Base-by-base conservation (phyloP, 2,329 filamentous ascomycete species). In the Pyrenochaeta sp. region DNA sequence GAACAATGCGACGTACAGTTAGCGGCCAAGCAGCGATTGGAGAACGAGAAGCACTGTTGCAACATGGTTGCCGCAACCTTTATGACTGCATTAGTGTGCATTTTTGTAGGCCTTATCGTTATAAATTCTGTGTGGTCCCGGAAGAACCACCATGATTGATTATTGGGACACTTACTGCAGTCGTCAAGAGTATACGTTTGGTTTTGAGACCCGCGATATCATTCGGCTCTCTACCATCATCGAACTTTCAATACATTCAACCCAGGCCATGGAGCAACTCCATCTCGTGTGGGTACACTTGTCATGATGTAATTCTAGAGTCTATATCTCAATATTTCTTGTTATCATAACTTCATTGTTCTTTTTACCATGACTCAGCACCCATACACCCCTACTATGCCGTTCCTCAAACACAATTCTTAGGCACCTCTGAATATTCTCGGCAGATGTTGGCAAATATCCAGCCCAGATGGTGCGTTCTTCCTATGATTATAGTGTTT, bases 1-100 rank as follows among this genome's bases (percentile, higher is more conserved):
- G 63, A 69, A 32, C 49, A 59, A 39, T 72, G 69, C 57, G 69
- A 72, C 41, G 45, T 57, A 15, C 63, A 66, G 31, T 17, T 53
- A 1, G 60, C 56, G n/a, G 58, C 61, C 6, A 54, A 60, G 17
- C 56, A 66, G 40, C 58, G 43, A 21, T 54, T 62, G 14, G 64
- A 60, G 7, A 54, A 57, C 7, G 51, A 69, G 29, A 53, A 48
- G 27, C 58, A 64, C 40, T 71, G 67, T 44, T 70, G 67, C 44
- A 51, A 40, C 4, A 65, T 70, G 64, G 66, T 68, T 1, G 64
- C 64, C 4, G 49, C 36, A 15, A 64, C 63, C 0, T 66, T 70
- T 35, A 66, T 70, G 27, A 35, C 53, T 21, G 51, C 31, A 3
- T 68, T 56, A 46, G 41, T 59, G 17, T 66, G 59, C 33, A 36